Conservation (phyloP, 169 alveolate species). For the Plasmodium berghei region DNA sequence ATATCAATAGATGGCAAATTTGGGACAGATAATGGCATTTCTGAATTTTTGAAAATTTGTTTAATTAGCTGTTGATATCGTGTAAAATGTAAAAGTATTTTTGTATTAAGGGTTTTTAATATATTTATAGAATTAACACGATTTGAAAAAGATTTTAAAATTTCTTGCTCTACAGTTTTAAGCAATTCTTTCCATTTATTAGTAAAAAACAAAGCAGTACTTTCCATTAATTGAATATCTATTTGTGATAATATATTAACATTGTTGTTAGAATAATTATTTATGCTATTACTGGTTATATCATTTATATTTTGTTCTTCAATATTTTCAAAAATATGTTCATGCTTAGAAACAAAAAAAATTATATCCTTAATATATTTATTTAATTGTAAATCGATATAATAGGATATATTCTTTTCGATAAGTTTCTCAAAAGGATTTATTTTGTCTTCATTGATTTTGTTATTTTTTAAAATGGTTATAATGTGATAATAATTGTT, state of each 20-base stretch:
- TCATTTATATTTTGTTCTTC: constrained; percentile 3
- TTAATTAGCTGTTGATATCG: constrained; percentile 34
- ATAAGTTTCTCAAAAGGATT: constrained; percentile 16
- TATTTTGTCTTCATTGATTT: constrained; percentile 33
- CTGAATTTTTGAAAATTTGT: constrained; percentile 11
- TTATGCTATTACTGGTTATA: neutral
- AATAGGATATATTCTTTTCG: constrained; percentile 28
- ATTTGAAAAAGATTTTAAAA: constrained; percentile 44
- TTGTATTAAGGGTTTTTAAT: constrained; percentile 41
- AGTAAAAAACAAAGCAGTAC: constrained; percentile 38
- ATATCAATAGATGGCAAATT: constrained; percentile 66
- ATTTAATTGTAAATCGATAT: constrained; percentile 30
- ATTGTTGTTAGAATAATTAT: neutral
- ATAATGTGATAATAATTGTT: constrained; percentile 59
- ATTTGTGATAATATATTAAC: constrained; percentile 75
- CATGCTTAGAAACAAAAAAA: constrained; percentile 50
- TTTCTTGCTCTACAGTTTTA: constrained; percentile 24
- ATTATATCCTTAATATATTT: constrained; percentile 38
- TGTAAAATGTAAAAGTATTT: constrained; percentile 58
- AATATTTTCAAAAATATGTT: constrained; percentile 9
- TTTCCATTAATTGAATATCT: constrained; percentile 65
- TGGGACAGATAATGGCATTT: constrained; percentile 19
- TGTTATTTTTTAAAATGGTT: constrained; percentile 6
- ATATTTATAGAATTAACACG: constrained; percentile 36
- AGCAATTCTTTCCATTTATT: constrained; percentile 38